phyloP scores from a whole-genome alignment of 2,329 filamentous ascomycete species.

The Colletotrichum caudatum region DNA sequence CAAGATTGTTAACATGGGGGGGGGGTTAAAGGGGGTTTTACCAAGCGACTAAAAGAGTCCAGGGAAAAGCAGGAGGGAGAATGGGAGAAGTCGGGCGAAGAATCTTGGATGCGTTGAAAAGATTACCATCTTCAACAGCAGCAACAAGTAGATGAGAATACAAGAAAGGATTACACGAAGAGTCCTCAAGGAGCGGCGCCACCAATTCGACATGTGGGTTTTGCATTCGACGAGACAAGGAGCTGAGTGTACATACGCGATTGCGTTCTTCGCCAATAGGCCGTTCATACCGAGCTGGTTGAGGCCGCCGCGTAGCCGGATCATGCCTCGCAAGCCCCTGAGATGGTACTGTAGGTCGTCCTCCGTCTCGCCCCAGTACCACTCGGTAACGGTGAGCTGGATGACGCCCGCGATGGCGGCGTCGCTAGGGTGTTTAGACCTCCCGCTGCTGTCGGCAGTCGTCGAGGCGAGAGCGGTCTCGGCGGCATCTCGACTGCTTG shows the following conservation, averaged over 20 bases:
- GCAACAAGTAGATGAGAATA: not conserved
- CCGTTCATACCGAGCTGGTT: slow-evolving; percentile 60
- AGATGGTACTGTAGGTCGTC: slow-evolving; percentile 60
- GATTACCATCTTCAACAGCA: not conserved
- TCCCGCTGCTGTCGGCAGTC: not conserved
- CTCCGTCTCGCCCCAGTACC: slow-evolving; percentile 63
- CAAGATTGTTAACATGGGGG: not conserved
- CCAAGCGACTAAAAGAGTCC: slow-evolving; percentile 5
- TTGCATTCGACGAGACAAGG: slow-evolving; percentile 8
- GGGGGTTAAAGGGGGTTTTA: not conserved
- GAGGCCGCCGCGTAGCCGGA: slow-evolving; percentile 60
- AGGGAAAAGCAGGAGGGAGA: slow-evolving; percentile 41
- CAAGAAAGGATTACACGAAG: not conserved
- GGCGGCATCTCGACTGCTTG: not conserved
- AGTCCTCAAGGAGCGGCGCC: not conserved
- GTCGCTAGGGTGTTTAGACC: slow-evolving; percentile 54
- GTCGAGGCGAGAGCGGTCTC: not conserved
- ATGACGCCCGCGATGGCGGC: slow-evolving; percentile 61
- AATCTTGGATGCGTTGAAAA: too few species aligned
- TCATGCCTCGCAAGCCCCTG: slow-evolving; percentile 61
- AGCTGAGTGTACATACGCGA: slow-evolving; percentile 55
- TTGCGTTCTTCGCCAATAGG: slow-evolving; percentile 60
- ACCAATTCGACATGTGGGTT: too few species aligned
- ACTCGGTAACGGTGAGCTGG: slow-evolving; percentile 64
- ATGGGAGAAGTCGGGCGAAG: not conserved